These are phyloP conservation scores for Hyphopichia fennica DNA, from an alignment of 1,139 yeast genomes.

Conservation along the genomic window DNA sequence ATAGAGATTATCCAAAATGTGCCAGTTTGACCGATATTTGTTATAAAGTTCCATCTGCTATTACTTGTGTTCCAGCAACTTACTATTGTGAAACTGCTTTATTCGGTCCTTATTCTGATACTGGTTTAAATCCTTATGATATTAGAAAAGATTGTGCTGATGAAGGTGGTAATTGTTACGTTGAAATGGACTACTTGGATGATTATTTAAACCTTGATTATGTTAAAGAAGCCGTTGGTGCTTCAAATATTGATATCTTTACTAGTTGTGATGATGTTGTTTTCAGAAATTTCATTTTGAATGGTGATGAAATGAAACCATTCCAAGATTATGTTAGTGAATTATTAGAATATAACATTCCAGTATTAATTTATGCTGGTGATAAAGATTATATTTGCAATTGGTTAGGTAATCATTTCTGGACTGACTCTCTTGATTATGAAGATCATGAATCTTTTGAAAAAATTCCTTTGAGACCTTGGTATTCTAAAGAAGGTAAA, in stretches of 20 bases:
- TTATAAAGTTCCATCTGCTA: conserved; percentile 43
- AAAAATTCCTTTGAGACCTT: conserved; percentile 33
- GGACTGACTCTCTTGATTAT: conserved; percentile 33
- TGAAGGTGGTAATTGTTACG: conserved; percentile 55
- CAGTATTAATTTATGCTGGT: conserved; percentile 41
- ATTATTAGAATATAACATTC: conserved; percentile 50
- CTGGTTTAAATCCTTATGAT: conserved; percentile 71
- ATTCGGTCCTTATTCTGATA: conserved; percentile 52
- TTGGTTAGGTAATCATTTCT: conserved; percentile 41
- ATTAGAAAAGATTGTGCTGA: conserved; percentile 60
- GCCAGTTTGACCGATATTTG: conserved; percentile 53
- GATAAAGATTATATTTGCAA: conserved; percentile 42
- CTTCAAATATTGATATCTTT: conserved; percentile 52
- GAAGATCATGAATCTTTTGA: conserved; percentile 25
- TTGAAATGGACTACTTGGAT: conserved; percentile 53
- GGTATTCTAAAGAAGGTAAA: conserved; percentile 43
- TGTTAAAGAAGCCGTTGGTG: conserved; percentile 64
- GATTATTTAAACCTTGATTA: conserved; percentile 58
- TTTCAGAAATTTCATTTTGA: conserved; percentile 50
- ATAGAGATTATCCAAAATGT: conserved; percentile 55
- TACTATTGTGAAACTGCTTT: conserved; percentile 40
- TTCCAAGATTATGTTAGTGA: conserved; percentile 62
- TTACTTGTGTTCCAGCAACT: conserved; percentile 56
- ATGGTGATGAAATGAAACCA: conserved; percentile 67
- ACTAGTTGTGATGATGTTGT: conserved; percentile 60